A percentile compares a stretch with the other conserved stretches of the same genome.
Conservation (phyloP, 345 rosid species). For the Eucalyptus erythrocorys region DNA sequence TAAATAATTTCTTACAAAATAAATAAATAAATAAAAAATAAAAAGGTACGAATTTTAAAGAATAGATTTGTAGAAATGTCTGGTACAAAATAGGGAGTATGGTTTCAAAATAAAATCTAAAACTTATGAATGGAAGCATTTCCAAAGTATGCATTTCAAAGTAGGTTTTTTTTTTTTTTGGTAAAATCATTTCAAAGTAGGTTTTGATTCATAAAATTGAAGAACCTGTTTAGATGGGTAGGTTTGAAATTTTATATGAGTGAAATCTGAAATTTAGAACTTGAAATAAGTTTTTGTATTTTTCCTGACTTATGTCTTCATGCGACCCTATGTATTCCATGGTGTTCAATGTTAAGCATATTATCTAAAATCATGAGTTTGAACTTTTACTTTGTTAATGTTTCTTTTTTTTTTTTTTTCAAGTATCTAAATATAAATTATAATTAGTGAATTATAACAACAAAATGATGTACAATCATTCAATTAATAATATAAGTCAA, state of each 20-base stretch:
- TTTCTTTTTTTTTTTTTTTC: too few species aligned
- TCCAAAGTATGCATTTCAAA: accelerated
- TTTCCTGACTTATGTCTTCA: too few species aligned
- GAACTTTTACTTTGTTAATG: accelerated
- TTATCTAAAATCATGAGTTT: accelerated
- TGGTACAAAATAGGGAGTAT: accelerated
- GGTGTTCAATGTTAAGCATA: too few species aligned
- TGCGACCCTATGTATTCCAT: accelerated
- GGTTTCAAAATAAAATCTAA: accelerated
- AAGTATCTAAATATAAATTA: too few species aligned
- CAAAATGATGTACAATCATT: accelerated
- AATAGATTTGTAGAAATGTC: accelerated
- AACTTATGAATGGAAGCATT: accelerated
- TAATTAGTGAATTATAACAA: accelerated
- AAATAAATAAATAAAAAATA: too few species aligned
- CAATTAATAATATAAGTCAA: accelerated
- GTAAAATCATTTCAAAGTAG: too few species aligned
- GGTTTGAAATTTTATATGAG: accelerated
- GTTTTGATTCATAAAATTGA: accelerated
- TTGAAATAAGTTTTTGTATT: too few species aligned
- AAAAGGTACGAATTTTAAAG: background rate
- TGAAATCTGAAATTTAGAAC: accelerated
- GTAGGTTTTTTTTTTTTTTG: too few species aligned
- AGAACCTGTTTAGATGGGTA: accelerated
- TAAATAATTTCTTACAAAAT: too few species aligned